Base-by-base conservation (phyloP, 768 basidiomycete genomes). In the Peribolospora baueri region DNA sequence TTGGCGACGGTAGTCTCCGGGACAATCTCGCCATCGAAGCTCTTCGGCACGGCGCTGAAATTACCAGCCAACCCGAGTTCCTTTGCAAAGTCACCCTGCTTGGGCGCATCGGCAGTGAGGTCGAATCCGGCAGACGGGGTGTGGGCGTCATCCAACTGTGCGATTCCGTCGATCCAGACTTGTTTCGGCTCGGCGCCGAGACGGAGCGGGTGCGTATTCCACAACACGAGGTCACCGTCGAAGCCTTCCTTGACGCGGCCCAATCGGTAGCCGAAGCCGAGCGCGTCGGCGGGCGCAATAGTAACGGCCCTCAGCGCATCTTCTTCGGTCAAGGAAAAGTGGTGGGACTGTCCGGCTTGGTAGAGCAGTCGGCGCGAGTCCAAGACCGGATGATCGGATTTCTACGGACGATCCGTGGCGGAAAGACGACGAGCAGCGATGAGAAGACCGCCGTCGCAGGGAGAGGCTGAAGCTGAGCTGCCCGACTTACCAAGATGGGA, bases 101-200 rank as follows among this genome's bases (percentile, higher is more conserved):
- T 42, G 42, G 51, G 13, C 49, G 5, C 45, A 1, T 25, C 25
- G 1, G 25, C 25, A 25, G 25, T 67, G 6, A 68, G 58, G 60
- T 86, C 82, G 58, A 75, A 70, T 5, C 65, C 54, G 1, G 58
- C 41, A 25, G 7, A 25, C n/a, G 42, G 49, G 36, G 49, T 10
- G 25, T 60, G 53, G 8, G 67, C 64, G 2, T 59, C 50, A 40
- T 64, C 60, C 53, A 71, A 60, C 61, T 90, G 85, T 0, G 80
- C 63, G 51, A 87, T 80, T 3, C 85, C 86, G 61, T 90, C 85
- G 57, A 87, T 83, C 68, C 74, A 84, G 7, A 84, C 82, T 69
- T 86, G 83, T 51, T 73, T 71, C 4, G 84, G 84, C 0, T 82
- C 78, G 25, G 83, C 82, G 25, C 82, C 82, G 8, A 87, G 70